Conservation (phyloP, 441 rosid genomes). For the Gossypium schwendimanii region DNA sequence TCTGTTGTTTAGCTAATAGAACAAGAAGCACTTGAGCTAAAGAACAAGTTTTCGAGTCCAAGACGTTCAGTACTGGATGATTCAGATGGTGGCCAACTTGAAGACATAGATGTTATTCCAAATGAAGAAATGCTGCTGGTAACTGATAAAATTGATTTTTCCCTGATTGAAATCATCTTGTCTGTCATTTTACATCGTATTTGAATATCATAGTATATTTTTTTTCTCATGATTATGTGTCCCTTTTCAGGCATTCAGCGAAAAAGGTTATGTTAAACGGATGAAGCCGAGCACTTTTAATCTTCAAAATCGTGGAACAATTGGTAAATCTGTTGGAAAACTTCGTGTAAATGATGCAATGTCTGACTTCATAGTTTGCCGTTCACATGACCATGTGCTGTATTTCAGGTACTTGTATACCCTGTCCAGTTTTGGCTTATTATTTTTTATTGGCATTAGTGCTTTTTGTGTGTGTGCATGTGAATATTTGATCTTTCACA, state of each 20-base stretch:
- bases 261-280: conserved; percentile 93
- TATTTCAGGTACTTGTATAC: conserved; percentile 64
- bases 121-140: conserved; percentile 94
- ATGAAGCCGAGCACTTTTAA: conserved; percentile 85
- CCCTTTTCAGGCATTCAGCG: conserved; percentile 74
- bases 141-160: conserved; percentile 20
- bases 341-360: conserved; percentile 79
- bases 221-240: conserved; percentile 10
- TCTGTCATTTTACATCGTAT: neutral
- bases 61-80: conserved; percentile 81
- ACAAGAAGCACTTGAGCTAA: conserved; percentile 79
- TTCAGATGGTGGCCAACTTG: conserved; percentile 74
- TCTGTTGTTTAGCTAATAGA: conserved; percentile 52
- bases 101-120: conserved; percentile 87
- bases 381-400: conserved; percentile 82
- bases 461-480: neutral
- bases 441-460: neutral
- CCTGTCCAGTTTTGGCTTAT: neutral
- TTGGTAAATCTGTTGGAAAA: conserved; percentile 96
- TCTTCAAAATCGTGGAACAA: conserved; percentile 92
- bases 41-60: conserved; percentile 63
- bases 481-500: neutral
- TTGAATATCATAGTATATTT: neutral
- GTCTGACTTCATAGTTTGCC: conserved; percentile 91
- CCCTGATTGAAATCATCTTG: neutral